These are phyloP conservation scores for Colletotrichum sp. DNA, from an alignment of 2,329 filamentous ascomycete species.

Conservation along the genomic window DNA sequence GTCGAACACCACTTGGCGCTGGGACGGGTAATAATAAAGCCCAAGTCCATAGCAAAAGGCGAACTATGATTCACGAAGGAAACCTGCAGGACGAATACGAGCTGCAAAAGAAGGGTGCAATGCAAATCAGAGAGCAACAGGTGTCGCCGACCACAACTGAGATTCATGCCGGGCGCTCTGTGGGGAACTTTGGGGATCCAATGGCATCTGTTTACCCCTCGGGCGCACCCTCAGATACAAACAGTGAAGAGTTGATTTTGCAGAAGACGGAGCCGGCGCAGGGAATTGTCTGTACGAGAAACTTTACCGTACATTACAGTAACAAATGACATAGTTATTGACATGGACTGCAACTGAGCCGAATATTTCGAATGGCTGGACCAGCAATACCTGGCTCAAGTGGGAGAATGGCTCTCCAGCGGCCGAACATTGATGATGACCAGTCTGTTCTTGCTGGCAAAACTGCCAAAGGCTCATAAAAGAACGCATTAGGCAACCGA, in stretches of 20 bases:
- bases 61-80: not conserved
- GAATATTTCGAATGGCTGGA: not conserved
- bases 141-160: not conserved
- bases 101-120: not conserved
- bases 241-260: constrained; percentile 6
- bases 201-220: not conserved
- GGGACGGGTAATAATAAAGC: not conserved
- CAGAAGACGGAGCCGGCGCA: not conserved
- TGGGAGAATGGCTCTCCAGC: not conserved
- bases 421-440: not conserved
- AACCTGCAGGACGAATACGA: not conserved
- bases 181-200: not conserved
- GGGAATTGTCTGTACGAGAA: not conserved
- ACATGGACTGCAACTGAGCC: rapidly evolving
- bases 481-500: not conserved
- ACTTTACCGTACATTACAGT: not conserved
- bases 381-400: rapidly evolving
- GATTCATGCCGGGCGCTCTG: not conserved
- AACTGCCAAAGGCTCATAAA: not conserved
- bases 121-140: not conserved
- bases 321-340: not conserved
- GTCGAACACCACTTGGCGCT: not conserved
- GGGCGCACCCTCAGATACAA: not conserved
- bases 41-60: not conserved
- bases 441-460: not conserved